Percentiles rank a stretch among this genome's conserved stretches.
phyloP scores from a whole-genome alignment of 148 eudicot species.

The Cornus florida region DNA sequence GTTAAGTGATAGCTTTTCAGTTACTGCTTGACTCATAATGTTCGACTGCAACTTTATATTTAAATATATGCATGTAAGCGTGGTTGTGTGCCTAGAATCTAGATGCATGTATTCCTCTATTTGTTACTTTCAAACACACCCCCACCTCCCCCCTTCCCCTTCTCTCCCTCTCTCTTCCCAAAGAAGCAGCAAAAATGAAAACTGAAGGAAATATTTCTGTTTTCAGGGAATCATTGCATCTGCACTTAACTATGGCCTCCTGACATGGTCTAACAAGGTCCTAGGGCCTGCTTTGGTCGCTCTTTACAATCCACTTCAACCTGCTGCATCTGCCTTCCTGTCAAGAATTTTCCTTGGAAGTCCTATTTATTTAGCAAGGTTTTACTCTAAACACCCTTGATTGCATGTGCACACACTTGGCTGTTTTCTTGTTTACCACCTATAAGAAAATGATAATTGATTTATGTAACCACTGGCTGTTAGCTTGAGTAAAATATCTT shows the following conservation, averaged over 20 bases:
- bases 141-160: no score
- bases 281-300: slow-evolving; percentile 89
- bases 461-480: no score
- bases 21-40: no score
- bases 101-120: background rate
- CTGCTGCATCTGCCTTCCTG: slow-evolving; percentile 76
- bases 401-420: background rate
- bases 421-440: background rate
- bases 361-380: slow-evolving; percentile 90
- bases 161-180: no score
- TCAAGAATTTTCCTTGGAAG: slow-evolving; percentile 76
- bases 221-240: slow-evolving; percentile 77
- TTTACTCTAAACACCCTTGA: slow-evolving; percentile 7
- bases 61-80: background rate
- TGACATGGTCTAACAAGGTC: slow-evolving; percentile 86
- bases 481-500: no score
- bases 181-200: no score
- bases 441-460: no score
- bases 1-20: no score
- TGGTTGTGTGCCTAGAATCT: background rate
- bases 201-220: background rate
- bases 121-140: no score
- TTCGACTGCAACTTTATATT: no score
- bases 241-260: slow-evolving; percentile 74
- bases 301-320: slow-evolving; percentile 86